Evolutionary conservation across 257 asterid genomes (phyloP).

Genomic region (Solanum etuberosum): DNA sequence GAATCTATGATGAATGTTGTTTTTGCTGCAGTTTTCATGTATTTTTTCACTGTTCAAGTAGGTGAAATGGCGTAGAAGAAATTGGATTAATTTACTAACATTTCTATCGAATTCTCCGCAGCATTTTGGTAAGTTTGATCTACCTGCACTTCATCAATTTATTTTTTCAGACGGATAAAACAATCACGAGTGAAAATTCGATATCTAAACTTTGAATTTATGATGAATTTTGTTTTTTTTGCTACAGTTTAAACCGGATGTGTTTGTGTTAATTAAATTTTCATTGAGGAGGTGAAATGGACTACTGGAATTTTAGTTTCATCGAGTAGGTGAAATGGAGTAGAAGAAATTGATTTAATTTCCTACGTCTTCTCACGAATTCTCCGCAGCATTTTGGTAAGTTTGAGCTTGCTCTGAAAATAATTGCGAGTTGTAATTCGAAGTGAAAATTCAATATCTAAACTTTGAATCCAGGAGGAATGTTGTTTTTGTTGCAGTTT

Average conservation of each 20-base stretch:
- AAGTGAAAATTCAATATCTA: no score
- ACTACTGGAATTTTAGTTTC: background rate
- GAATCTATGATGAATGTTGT: no score
- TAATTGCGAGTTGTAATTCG: no score
- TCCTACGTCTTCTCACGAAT: background rate
- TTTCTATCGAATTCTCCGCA: no score
- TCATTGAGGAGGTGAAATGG: background rate
- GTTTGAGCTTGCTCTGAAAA: background rate
- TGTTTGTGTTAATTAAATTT: background rate
- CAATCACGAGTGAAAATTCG: background rate
- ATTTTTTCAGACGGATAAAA: background rate
- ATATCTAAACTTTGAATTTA: background rate
- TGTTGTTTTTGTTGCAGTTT: no score
- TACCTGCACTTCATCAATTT: background rate
- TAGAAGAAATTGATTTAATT: background rate
- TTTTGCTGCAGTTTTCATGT: no score
- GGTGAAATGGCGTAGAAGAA: background rate
- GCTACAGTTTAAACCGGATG: background rate
- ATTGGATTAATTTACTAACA: no score
- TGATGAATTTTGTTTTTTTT: background rate
- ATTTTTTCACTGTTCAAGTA: no score
- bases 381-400: background rate
- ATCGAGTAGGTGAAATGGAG: background rate
- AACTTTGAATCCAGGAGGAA: no score
- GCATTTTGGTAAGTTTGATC: background rate